phyloP scores from a whole-genome alignment of 306 rosid species.

The Vachellia pachyceras region DNA sequence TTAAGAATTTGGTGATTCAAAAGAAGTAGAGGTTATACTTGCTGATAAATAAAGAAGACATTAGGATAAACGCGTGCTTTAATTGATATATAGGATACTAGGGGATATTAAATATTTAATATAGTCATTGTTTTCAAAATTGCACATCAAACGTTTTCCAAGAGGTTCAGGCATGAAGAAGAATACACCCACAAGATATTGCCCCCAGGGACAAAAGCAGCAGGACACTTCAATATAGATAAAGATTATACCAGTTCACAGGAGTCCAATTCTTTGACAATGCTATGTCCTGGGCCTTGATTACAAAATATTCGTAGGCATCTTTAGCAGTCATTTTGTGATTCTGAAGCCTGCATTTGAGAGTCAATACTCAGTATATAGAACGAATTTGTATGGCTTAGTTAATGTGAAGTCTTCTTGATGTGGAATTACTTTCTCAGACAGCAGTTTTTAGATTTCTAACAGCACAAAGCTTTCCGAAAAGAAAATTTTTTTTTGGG shows the following conservation, averaged over 20 bases:
- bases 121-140: slow-evolving; percentile 15
- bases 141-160: not conserved
- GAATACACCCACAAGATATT: slow-evolving; percentile 24
- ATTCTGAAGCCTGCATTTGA: slow-evolving; percentile 71
- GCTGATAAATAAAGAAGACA: not conserved
- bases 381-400: slow-evolving; percentile 14
- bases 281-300: slow-evolving; percentile 88
- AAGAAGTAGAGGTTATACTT: slow-evolving; percentile 22
- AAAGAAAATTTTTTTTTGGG: too few relatives aligned
- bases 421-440: not conserved
- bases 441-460: not conserved
- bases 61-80: not conserved
- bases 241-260: slow-evolving; percentile 79
- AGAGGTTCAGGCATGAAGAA: slow-evolving; percentile 18
- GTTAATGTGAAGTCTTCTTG: too few relatives aligned
- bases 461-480: not conserved
- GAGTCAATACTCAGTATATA: slow-evolving; percentile 24
- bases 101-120: slow-evolving; percentile 19
- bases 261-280: slow-evolving; percentile 87
- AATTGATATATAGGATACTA: slow-evolving; percentile 27
- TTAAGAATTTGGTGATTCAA: slow-evolving; percentile 18
- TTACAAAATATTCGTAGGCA: slow-evolving; percentile 87
- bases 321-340: slow-evolving; percentile 74
- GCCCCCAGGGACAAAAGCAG: slow-evolving; percentile 22
- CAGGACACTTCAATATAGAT: slow-evolving; percentile 23